phyloP scores from a whole-genome alignment of 2,329 filamentous ascomycete genomes.

The Chaetomiaceae sp. region DNA sequence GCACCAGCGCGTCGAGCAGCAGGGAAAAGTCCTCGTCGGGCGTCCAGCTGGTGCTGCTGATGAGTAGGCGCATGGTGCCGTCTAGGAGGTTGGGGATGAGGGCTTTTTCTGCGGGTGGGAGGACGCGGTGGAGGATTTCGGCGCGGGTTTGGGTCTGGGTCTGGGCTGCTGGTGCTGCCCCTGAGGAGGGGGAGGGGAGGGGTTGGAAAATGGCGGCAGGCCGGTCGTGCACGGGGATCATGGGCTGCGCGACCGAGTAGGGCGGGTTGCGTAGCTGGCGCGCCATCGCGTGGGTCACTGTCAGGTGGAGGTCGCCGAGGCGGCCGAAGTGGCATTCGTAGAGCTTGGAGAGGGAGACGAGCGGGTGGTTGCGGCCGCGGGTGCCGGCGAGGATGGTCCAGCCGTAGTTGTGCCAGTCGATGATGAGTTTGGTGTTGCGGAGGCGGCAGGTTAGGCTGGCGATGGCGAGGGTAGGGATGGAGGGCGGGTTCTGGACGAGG shows the following conservation, averaged over 20 bases:
- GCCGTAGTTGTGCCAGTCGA: constrained; percentile 99
- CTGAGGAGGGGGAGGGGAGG: constrained; percentile 41
- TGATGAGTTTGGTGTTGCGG: constrained; percentile 74
- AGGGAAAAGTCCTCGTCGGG: constrained; percentile 92
- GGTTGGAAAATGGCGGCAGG: constrained; percentile 80
- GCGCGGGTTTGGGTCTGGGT: too few relatives aligned
- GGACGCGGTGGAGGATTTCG: constrained; percentile 59
- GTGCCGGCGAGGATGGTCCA: constrained; percentile 79
- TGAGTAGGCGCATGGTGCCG: constrained; percentile 63
- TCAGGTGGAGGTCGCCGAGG: constrained; percentile 68
- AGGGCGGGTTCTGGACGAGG: constrained; percentile 88
- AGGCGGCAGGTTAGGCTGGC: constrained; percentile 68
- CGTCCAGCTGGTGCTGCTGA: constrained; percentile 96
- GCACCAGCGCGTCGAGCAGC: constrained; percentile 73
- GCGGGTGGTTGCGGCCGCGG: constrained; percentile 55
- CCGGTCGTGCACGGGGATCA: constrained; percentile 77
- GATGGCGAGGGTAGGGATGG: constrained; percentile 82
- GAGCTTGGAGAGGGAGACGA: constrained; percentile 70
- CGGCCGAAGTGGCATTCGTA: constrained; percentile 74
- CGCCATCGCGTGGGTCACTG: constrained; percentile 87
- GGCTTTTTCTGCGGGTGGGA: constrained; percentile 53
- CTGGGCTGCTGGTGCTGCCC: too few relatives aligned
- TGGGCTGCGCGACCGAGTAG: constrained; percentile 59
- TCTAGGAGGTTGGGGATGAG: constrained; percentile 48
- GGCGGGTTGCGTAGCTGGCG: constrained; percentile 59